These are phyloP conservation scores for Morella rubra DNA, from an alignment of 306 rosid species.

Conservation along the genomic window DNA sequence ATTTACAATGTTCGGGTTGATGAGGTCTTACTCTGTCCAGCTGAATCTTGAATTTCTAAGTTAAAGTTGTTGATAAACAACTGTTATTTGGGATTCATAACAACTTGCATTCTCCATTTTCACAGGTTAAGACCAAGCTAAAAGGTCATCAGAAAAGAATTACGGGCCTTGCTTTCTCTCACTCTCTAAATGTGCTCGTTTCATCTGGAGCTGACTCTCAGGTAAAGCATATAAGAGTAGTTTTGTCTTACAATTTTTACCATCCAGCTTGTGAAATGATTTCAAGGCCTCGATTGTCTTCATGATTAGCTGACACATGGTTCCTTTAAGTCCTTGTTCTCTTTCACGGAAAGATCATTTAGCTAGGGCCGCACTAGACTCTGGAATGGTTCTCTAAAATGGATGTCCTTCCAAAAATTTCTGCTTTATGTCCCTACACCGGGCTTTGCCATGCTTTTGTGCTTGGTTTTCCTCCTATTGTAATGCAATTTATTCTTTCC, in stretches of 20 bases:
- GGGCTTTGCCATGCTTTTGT: not conserved
- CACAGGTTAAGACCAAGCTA: constrained; percentile 87
- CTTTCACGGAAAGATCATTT: not conserved
- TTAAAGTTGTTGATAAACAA: constrained; percentile 18
- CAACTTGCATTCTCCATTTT: constrained; percentile 18
- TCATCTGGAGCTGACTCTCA: constrained; percentile 99
- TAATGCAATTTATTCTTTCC: not conserved
- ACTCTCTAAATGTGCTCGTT: constrained; percentile 80
- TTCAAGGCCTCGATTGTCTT: constrained; percentile 2
- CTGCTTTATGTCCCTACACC: not conserved
- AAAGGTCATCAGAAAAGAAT: constrained; percentile 99
- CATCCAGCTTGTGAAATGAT: constrained; percentile 6
- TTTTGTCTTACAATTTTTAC: constrained; percentile 9
- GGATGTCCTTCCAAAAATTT: constrained; percentile 1
- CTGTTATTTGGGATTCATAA: constrained; percentile 8
- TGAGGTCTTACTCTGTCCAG: constrained; percentile 55
- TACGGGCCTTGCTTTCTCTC: constrained; percentile 97
- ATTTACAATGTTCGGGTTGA: constrained; percentile 96
- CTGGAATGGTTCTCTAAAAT: constrained; percentile 5
- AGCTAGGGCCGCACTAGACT: not conserved
- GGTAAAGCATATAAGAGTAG: constrained; percentile 48
- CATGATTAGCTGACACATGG: constrained; percentile 11
- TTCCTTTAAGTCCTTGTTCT: not conserved
- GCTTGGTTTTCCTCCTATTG: not conserved
- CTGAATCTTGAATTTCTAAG: constrained; percentile 14